These are phyloP conservation scores for Yamadazyma pseudoaaseri DNA, from an alignment of 1,139 yeast genomes.

Conservation along the genomic window DNA sequence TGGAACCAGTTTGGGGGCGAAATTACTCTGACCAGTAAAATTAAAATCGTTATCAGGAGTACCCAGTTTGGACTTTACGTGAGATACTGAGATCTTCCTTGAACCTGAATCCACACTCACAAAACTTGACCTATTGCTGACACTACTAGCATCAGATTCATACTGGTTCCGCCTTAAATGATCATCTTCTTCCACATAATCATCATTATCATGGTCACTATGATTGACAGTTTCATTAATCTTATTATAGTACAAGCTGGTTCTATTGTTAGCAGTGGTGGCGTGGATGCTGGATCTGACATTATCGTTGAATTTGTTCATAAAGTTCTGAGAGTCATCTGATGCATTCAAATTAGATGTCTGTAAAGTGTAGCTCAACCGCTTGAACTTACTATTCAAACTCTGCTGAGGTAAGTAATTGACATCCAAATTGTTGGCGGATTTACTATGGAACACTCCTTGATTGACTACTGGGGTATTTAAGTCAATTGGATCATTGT, in stretches of 20 bases:
- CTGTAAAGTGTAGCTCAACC: slow-evolving; percentile 41
- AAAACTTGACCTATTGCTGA: slow-evolving; percentile 28
- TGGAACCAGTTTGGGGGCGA: slow-evolving; percentile 14
- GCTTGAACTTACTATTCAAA: slow-evolving; percentile 36
- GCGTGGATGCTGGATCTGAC: slow-evolving; percentile 13
- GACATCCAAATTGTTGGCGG: slow-evolving; percentile 9
- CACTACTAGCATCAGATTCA: slow-evolving; percentile 23
- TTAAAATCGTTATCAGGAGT: slow-evolving; percentile 1
- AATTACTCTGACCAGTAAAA: slow-evolving; percentile 1
- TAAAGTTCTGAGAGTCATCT: slow-evolving; percentile 41
- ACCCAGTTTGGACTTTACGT: slow-evolving; percentile 1
- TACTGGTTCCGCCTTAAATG: slow-evolving; percentile 9
- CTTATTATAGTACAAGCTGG: slow-evolving; percentile 35
- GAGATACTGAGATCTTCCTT: slow-evolving; percentile 3
- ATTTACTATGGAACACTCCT: slow-evolving; percentile 5
- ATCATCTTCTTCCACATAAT: slow-evolving; percentile 13
- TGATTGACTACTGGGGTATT: slow-evolving; percentile 29
- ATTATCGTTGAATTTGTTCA: slow-evolving; percentile 43
- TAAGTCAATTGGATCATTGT: slow-evolving; percentile 21
- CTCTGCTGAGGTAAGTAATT: slow-evolving; percentile 33
- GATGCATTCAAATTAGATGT: slow-evolving; percentile 28
- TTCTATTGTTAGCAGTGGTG: slow-evolving; percentile 12
- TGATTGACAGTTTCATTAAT: slow-evolving; percentile 16
- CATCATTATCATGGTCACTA: slow-evolving; percentile 12
- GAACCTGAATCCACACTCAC: slow-evolving; percentile 12